A percentile compares a stretch with the other conserved stretches of the same genome.
Evolutionary conservation across 345 rosid species (phyloP).

Genomic region (Gossypium turneri): DNA sequence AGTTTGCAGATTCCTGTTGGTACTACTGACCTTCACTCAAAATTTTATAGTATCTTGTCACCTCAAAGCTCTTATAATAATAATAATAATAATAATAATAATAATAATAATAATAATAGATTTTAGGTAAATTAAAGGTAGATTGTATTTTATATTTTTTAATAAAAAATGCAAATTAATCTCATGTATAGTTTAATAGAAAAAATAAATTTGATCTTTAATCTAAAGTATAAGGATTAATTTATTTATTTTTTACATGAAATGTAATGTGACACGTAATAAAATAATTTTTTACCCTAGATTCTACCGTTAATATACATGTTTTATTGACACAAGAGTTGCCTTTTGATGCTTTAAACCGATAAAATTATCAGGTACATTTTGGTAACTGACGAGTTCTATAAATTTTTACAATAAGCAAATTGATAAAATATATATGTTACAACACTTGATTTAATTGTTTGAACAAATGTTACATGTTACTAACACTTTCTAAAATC

Average conservation of each 20-base stretch:
- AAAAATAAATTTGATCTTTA: too few species aligned
- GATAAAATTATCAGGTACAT: background rate
- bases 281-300: too few species aligned
- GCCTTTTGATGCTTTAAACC: background rate
- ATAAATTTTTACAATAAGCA: background rate
- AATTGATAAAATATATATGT: background rate
- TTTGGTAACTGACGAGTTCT: background rate
- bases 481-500: background rate
- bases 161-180: too few species aligned
- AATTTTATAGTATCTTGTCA: background rate
- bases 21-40: background rate
- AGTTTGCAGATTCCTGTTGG: background rate
- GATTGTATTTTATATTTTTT: too few species aligned
- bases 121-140: too few species aligned
- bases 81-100: too few species aligned
- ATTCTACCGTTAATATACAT: too few species aligned
- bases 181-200: too few species aligned
- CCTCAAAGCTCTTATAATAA: background rate
- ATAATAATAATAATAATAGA: too few species aligned
- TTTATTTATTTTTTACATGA: too few species aligned
- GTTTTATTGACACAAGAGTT: background rate
- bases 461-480: background rate
- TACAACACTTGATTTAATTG: background rate
- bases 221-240: too few species aligned
- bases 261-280: too few species aligned